Conservation (phyloP, 441 rosid species). For the Dalechampia spathulata region DNA sequence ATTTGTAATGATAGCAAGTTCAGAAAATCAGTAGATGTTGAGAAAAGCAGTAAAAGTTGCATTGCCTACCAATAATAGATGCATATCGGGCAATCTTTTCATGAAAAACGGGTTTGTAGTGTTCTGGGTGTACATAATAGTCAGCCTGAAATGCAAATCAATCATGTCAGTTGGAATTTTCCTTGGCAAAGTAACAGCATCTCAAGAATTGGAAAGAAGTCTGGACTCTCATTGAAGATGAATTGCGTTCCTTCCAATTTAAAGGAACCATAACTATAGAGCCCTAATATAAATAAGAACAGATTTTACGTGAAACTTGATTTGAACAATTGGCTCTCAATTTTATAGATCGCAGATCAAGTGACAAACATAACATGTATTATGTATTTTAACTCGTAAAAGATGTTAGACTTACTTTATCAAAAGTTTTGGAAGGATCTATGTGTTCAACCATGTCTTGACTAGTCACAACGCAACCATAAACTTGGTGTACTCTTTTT, state of each 20-base stretch:
- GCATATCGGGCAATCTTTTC: conserved; percentile 78
- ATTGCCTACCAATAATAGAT: conserved; percentile 65
- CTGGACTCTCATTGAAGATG: not conserved
- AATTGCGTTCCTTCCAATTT: not conserved
- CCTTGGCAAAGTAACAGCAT: not conserved
- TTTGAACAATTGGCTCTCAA: too few relatives aligned
- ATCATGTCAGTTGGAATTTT: conserved; percentile 2
- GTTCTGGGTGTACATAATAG: conserved; percentile 91
- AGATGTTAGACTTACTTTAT: conserved; percentile 45
- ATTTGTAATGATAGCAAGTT: not conserved
- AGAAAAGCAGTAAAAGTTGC: too few relatives aligned
- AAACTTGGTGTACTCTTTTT: conserved; percentile 70
- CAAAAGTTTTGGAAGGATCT: conserved; percentile 57
- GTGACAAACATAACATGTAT: not conserved
- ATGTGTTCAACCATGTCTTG: conserved; percentile 76
- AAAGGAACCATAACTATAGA: too few relatives aligned
- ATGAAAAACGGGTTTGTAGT: conserved; percentile 71
- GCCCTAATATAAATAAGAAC: too few relatives aligned
- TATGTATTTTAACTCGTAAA: not conserved
- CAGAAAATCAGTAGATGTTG: not conserved
- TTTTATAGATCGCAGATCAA: too few relatives aligned
- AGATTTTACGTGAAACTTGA: too few relatives aligned
- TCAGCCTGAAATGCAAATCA: conserved; percentile 50
- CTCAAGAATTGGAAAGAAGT: not conserved
- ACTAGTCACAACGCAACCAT: conserved; percentile 77